Base-by-base conservation (phyloP, 1,284 basidiomycete genomes). In the Cerrena zonata region DNA sequence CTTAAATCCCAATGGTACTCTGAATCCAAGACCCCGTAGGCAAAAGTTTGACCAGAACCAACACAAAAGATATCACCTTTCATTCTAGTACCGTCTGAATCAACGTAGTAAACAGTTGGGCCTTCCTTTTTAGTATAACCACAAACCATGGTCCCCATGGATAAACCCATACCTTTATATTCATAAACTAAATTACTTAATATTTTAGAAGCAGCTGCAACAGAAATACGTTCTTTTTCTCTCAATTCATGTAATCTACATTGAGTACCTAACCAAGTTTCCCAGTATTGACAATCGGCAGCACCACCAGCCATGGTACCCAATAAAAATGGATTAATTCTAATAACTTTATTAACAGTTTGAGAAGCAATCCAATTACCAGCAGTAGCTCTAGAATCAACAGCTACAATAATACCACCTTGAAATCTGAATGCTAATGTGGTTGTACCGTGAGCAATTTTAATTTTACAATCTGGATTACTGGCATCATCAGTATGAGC, bases 71-170 rank as follows among this genome's bases (percentile, higher is more conserved):
- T 70, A 69, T 99, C 89, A 42, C 96, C 95, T 68, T 95, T 97
- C 50, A 99, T 75, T 22, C 96, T 86, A 10, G 91, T 90, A 36
- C 96, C 96, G 58, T 99, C 96, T 13, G 91, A 95, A 71, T 99
- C 96, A 51, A 99, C 96, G 68, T 99, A 99, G 74, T 94, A 99
- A 34, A 99, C 78, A 12, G 91, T 84, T n/a, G 95, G 95, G 0
- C 96, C 95, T 82, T 90, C 89, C 10, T 94, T 97, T 78, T 98
- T 99, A 73, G 99, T 96, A 94, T 94, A 99, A 25, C 96, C 96
- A 63, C 94, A 98, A 58, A 99, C 95, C 96, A 99, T 99, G 2
- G 96, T 99, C 51, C 96, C 96, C 95, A 99, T 99, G 66, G 91
- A 94, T 53, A 99, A 72, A 3, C 96, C 96, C 94, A 96, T 98